phyloP scores from a whole-genome alignment of 768 basidiomycete species.

The Amanita inopinata region DNA sequence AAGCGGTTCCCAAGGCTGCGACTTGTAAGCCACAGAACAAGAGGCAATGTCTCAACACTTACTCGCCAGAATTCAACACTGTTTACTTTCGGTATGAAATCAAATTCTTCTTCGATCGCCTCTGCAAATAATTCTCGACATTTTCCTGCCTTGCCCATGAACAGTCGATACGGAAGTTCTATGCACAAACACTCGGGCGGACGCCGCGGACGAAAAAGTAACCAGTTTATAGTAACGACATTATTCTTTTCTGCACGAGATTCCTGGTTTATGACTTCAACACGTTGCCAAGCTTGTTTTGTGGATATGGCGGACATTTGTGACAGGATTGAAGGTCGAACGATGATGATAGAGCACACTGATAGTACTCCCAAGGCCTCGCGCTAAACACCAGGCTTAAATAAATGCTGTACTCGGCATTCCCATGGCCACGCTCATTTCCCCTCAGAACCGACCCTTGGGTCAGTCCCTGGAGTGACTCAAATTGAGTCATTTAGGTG shows the following conservation, averaged over 20 bases:
- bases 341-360: too few species aligned
- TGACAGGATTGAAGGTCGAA: too few species aligned
- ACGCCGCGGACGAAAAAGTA: not conserved
- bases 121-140: not conserved
- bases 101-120: not conserved
- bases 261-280: not conserved
- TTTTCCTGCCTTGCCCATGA: not conserved
- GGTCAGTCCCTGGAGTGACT: too few species aligned
- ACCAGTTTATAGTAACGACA: not conserved
- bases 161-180: not conserved
- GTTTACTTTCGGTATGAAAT: not conserved
- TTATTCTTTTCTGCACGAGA: not conserved
- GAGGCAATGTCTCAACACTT: not conserved
- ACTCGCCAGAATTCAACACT: not conserved
- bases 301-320: too few species aligned
- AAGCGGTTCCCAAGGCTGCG: not conserved
- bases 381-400: too few species aligned
- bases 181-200: not conserved
- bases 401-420: too few species aligned
- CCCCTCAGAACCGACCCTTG: too few species aligned
- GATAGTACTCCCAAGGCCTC: too few species aligned
- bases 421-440: too few species aligned
- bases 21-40: not conserved
- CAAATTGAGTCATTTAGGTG: too few species aligned
- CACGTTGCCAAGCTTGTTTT: too few species aligned